A percentile compares a stretch with the other conserved stretches of the same genome.
Conservation (phyloP, 2,329 filamentous ascomycete genomes). For the Calonectria fujianensis region DNA sequence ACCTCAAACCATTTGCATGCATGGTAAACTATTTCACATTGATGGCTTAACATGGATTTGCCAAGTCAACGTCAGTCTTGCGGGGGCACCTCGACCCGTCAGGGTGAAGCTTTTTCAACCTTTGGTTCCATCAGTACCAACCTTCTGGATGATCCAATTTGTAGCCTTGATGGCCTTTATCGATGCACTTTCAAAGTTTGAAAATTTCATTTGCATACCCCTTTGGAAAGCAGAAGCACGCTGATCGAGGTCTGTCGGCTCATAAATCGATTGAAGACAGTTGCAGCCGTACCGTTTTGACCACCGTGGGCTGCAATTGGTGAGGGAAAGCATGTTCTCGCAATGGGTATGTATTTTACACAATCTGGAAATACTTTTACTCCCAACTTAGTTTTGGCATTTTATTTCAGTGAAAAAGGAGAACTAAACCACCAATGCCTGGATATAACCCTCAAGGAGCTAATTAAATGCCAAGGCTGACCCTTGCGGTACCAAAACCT, state of each 20-base stretch:
- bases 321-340: too few relatives aligned
- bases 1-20: background rate
- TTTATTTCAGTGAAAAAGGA: too few relatives aligned
- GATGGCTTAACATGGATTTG: background rate
- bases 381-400: too few relatives aligned
- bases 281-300: background rate
- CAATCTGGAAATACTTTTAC: too few relatives aligned
- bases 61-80: background rate
- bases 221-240: background rate
- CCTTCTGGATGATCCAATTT: background rate
- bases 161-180: background rate
- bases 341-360: too few relatives aligned
- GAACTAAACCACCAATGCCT: too few relatives aligned
- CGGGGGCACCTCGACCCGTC: too few relatives aligned
- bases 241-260: background rate
- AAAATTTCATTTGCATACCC: background rate
- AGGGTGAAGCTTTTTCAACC: background rate
- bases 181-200: background rate
- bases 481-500: too few relatives aligned
- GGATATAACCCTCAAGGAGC: too few relatives aligned
- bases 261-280: background rate
- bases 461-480: too few relatives aligned
- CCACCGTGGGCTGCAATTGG: background rate
- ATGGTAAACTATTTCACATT: background rate
- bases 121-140: background rate